Evolutionary conservation across 1,284 basidiomycete genomes (phyloP), one percentile per base, ranked within the genome.

Genomic region (Puccinia brachypodii): DNA sequence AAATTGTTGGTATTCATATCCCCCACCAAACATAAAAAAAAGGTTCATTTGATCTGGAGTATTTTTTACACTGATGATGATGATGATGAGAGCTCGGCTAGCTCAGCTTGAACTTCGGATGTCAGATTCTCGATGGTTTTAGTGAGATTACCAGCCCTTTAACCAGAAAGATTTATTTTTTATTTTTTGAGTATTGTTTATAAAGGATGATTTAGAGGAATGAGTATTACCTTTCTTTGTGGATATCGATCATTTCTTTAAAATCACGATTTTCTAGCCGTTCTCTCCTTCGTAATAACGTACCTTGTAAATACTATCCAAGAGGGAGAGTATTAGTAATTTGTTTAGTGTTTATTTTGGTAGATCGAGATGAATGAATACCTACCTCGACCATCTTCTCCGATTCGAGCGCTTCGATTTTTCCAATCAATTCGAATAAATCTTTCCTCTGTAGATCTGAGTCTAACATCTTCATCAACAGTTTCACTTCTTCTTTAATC

Each of bases 211-310:
- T 62, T 62, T 36, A 25, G 33, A 31, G n/a, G 19, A 66, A 25
- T 4, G 22, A n/a, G 13, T 19, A 25, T 56, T 36, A 74, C 72
- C 58, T 74, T 74, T 74, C 50, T 74, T 74, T 47, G n/a, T 36
- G 33, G 31, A 25, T 56, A 9, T n/a, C 16, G 50, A 74, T 36
- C 11, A 31, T 4, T 53, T 74, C 3, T 19, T 25, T 74, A 28
- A 36, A 74, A 33, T 74, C 72, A 1, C 72, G 72, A 7, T 74
- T 14, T 28, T 74, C 72, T 33, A 74, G 11, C 14, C 16, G 8
- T 6, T 25, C 47, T n/a, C 42, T 53, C 38, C 72, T 53, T 31
- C 22, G 33, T 1, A 58, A 3, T 2, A 74, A 31, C 9, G 19
- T 58, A 56, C 28, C 28, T 58, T 58, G 47, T n/a, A 74, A n/a